Evolutionary conservation across 1,284 basidiomycete species (phyloP), one percentile per base, ranked within the genome.

Genomic region (Ustilago bromivora): DNA sequence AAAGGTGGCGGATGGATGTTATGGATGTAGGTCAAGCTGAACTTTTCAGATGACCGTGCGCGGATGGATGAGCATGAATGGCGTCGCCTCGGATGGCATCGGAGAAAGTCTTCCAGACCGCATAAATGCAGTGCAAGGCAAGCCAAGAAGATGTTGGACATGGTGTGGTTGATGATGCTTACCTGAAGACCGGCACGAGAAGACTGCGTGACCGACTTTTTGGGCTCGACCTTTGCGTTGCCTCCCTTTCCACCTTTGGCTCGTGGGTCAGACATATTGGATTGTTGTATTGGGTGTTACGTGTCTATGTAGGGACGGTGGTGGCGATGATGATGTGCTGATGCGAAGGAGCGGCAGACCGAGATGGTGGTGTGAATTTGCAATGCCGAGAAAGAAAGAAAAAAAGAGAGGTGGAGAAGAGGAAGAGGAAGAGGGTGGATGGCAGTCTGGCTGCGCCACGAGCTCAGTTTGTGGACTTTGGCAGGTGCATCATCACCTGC

Each of bases 141-240:
- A 5, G 23, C 54, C 31, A 54, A 51, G 49, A 32, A 11, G 49
- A 52, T 51, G 43, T 13, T 55, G 40, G 38, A 36, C 6, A 23
- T 23, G 19, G 19, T 23, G 23, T n/a, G 28, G 15, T 36, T 31
- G 51, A 41, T 1, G 61, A 55, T 66, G 80, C 81, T 82, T 74
- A 82, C 81, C 76, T 82, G 81, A 62, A 82, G 76, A 71, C 81
- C 81, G 23, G 81, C 81, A 61, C 80, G 70, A n/a, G 72, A 57
- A 56, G 76, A 78, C 68, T 82, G 81, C 34, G 80, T 80, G 62
- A 71, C 62, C 71, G 67, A 61, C 73, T 79, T 82, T 62, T 73
- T 76, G 36, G 70, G 71, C 55, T 73, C 79, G 47, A 57, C 69
- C 46, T 79, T 79, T 60, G 75, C 68, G 62, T 72, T 75, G 47